These are phyloP conservation scores for Monosporascus sp. DNA, from an alignment of 2,329 filamentous ascomycete genomes.

Conservation along the genomic window DNA sequence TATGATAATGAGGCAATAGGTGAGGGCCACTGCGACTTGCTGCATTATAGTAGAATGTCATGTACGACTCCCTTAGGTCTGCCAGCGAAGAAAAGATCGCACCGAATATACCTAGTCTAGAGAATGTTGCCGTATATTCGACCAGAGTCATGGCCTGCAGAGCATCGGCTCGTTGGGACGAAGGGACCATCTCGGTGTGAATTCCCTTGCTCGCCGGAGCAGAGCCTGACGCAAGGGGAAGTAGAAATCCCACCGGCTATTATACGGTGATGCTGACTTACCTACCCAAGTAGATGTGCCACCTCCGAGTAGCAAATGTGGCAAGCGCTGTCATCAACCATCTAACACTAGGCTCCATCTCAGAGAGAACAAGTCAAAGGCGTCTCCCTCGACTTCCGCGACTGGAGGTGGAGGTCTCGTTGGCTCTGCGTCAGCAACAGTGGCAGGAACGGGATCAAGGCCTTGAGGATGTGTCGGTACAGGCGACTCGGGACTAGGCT, in stretches of 20 bases:
- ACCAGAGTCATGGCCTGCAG: slow-evolving; percentile 20
- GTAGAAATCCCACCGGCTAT: slow-evolving; percentile 4
- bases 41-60: slow-evolving; percentile 21
- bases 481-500: slow-evolving; percentile 4
- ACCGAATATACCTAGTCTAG: slow-evolving; percentile 18
- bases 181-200: slow-evolving; percentile 18
- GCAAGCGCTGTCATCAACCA: slow-evolving; percentile 15
- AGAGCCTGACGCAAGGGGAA: slow-evolving; percentile 20
- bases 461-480: slow-evolving; percentile 14
- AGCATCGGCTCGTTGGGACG: slow-evolving; percentile 15
- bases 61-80: slow-evolving; percentile 13
- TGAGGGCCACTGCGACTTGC: slow-evolving; percentile 6
- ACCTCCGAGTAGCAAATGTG: slow-evolving; percentile 15
- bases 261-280: not conserved
- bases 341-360: slow-evolving; percentile 18
- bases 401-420: slow-evolving; percentile 10
- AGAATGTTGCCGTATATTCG: slow-evolving; percentile 13
- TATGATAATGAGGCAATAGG: not conserved
- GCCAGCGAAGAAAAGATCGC: slow-evolving; percentile 18
- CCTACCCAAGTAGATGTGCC: slow-evolving; percentile 21
- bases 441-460: slow-evolving; percentile 9
- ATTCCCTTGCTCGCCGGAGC: slow-evolving; percentile 19
- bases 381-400: slow-evolving; percentile 11
- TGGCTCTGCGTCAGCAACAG: slow-evolving; percentile 10
- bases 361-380: slow-evolving; percentile 19